These are phyloP conservation scores for Theobroma grandiflorum DNA, from an alignment of 441 rosid species.

Conservation along the genomic window DNA sequence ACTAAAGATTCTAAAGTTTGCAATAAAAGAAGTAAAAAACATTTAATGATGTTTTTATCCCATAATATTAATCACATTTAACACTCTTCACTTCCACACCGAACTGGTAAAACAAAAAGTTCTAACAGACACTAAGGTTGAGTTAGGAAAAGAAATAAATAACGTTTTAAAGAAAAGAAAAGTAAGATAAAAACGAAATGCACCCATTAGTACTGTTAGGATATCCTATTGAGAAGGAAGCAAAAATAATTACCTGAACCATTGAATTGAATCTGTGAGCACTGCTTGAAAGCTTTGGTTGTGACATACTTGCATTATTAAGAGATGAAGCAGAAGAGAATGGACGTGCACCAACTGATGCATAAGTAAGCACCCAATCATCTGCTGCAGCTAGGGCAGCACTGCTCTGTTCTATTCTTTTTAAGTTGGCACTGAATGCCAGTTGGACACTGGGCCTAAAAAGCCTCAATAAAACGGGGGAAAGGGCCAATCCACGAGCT, in stretches of 20 bases:
- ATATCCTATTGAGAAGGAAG: background rate
- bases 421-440: conserved; percentile 74
- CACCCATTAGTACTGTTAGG: conserved; percentile 1
- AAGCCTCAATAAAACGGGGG: conserved; percentile 71
- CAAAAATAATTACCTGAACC: conserved; percentile 70
- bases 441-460: conserved; percentile 75
- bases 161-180: background rate
- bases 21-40: background rate
- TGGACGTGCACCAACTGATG: conserved; percentile 66
- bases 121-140: background rate
- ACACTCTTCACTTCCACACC: background rate
- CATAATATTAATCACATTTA: background rate
- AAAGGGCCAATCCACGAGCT: conserved; percentile 84
- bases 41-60: conserved; percentile 3
- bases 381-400: conserved; percentile 89
- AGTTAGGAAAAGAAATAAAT: background rate
- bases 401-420: conserved; percentile 77
- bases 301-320: conserved; percentile 47
- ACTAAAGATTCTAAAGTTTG: background rate
- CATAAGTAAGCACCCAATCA: conserved; percentile 77
- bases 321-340: conserved; percentile 54
- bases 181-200: background rate
- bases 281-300: conserved; percentile 81
- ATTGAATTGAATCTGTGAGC: conserved; percentile 80
- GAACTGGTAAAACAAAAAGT: background rate